These are phyloP conservation scores for Beauveria brongniartii DNA, from an alignment of 2,329 filamentous ascomycete species.

Conservation along the genomic window DNA sequence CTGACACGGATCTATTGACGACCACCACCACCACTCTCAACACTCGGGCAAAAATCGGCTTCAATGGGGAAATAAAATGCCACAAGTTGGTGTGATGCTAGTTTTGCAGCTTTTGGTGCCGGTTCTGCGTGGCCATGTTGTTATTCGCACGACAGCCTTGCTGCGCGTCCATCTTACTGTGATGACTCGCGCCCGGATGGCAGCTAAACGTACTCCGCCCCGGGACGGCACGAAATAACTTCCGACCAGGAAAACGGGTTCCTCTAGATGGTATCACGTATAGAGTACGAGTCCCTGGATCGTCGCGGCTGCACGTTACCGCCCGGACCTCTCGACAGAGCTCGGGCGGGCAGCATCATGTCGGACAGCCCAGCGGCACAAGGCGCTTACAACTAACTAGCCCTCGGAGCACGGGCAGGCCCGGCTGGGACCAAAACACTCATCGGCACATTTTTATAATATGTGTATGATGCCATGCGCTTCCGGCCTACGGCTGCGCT, in stretches of 20 bases:
- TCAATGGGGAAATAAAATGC: not conserved
- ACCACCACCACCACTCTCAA: not conserved
- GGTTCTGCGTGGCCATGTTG: not conserved
- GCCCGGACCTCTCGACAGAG: not conserved
- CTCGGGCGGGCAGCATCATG: not conserved
- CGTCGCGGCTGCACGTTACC: not conserved
- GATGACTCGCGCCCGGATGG: not conserved
- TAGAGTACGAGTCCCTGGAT: too few relatives aligned
- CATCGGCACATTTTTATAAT: not conserved
- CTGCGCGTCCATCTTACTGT: not conserved
- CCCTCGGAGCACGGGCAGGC: not conserved
- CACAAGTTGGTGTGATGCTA: not conserved
- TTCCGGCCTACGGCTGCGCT: not conserved
- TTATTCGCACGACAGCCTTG: not conserved
- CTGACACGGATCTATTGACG: not conserved
- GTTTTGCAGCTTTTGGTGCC: not conserved
- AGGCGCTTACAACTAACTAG: not conserved
- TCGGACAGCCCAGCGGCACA: constrained; percentile 2
- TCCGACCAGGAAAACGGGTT: too few relatives aligned
- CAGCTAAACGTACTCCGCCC: not conserved
- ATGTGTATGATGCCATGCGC: not conserved
- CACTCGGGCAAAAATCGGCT: not conserved
- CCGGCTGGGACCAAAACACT: not conserved
- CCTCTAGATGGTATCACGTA: not conserved
- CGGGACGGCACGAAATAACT: not conserved